Evolutionary conservation across 805 yeast species (phyloP), one percentile per base, ranked within the genome.

Genomic region (Kuraishia borneana): DNA sequence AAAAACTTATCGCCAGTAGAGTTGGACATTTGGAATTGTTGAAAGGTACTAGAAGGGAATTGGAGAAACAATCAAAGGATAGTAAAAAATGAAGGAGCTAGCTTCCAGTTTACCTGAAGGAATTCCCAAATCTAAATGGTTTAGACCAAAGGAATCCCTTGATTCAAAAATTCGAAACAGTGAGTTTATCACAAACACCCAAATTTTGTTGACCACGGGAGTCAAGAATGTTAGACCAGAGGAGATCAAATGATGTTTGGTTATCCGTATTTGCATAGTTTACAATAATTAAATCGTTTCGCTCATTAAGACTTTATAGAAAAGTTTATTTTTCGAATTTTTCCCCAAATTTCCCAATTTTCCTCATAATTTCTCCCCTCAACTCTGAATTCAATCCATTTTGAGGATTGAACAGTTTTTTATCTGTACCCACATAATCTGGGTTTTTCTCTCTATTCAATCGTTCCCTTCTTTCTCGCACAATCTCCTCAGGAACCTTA

Each of bases 11-110:
- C 44, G 78, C 96, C 2, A 68, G 94, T 37, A 71, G 89, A 53
- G 96, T 89, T 6, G 98, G 98, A 18, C 97, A 89, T 56, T 67
- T 89, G 47, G 98, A 89, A 60, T 54, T 89, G 26, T 62, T 89
- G 42, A 87, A 83, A 56, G 98, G 98, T 12, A 77, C 92, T 6
- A 76, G 96, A 63, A 74, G 94, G 60, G 74, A 82, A 46, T 39
- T 83, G 13, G 95, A 84, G 51, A 82, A 71, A 51, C 62, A 55
- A 13, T 71, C 63, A 42, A 74, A 71, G 53, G 49, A 47, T 31
- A 60, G 16, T 16, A 39, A 38, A 27, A 26, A 21, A 35, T 33
- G 32, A 18, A 26, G 33, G 22, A 12, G 18, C 16, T 21, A 21
- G 23, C 10, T 7, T 7, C 23, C 10, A 21, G 23, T 21, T 21